Evolutionary conservation across 495 filamentous ascomycete genomes (phyloP).

Genomic region (Tuber brumale): DNA sequence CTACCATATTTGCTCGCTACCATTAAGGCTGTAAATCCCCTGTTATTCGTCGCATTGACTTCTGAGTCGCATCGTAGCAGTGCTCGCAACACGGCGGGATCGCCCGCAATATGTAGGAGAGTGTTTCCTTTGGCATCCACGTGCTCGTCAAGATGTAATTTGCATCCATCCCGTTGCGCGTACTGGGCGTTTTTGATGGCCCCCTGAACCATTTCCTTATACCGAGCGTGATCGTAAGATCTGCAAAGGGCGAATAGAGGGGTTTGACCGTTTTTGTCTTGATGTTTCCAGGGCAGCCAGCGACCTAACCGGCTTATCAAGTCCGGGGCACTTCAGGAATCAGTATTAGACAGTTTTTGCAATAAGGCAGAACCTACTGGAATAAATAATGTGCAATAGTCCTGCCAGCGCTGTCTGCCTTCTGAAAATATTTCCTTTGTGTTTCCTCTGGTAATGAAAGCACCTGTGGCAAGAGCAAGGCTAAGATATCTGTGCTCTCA

Average conservation of each 20-base stretch:
- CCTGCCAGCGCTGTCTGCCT: slow-evolving; percentile 75
- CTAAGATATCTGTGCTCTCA: slow-evolving; percentile 65
- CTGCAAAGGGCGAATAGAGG: slow-evolving; percentile 90
- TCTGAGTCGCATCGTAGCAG: slow-evolving; percentile 80
- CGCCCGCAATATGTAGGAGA: slow-evolving; percentile 83
- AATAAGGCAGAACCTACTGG: slow-evolving; percentile 46
- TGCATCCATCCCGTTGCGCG: slow-evolving; percentile 67
- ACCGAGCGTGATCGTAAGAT: slow-evolving; percentile 88
- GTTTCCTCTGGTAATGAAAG: slow-evolving; percentile 49
- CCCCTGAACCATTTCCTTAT: slow-evolving; percentile 73
- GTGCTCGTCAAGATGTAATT: slow-evolving; percentile 86
- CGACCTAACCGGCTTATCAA: slow-evolving; percentile 67
- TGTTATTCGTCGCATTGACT: slow-evolving; percentile 93
- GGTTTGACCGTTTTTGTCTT: slow-evolving; percentile 93
- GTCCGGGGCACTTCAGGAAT: slow-evolving; percentile 52
- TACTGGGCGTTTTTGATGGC: slow-evolving; percentile 67
- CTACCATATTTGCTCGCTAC: slow-evolving; percentile 98
- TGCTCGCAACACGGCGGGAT: slow-evolving; percentile 66
- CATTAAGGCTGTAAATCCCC: slow-evolving; percentile 92
- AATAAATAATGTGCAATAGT: slow-evolving; percentile 96
- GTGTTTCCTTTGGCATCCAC: slow-evolving; percentile 91
- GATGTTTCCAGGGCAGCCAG: slow-evolving; percentile 77
- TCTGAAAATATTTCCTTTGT: slow-evolving; percentile 58
- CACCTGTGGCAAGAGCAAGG: slow-evolving; percentile 65
- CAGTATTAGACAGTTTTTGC: neutral